Base-by-base conservation (phyloP, 768 basidiomycete species). In the Gautieria morchelliformis region DNA sequence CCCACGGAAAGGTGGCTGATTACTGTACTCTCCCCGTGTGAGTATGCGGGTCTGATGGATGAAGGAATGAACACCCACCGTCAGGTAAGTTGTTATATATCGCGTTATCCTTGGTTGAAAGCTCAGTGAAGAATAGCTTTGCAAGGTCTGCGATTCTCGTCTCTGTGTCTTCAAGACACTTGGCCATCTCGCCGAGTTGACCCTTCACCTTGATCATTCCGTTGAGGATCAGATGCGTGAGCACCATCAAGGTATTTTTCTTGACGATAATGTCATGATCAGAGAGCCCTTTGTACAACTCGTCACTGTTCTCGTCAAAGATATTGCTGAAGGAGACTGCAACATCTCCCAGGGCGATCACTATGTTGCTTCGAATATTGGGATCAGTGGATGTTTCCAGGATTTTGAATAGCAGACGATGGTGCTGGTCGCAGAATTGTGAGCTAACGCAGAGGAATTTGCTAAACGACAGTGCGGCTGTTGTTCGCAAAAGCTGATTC, bases 151-250 rank as follows among this genome's bases (percentile, higher is more conserved):
- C 82, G 59, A 99, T 87, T 14, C 95, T 72, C 47, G 77, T 77
- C 58, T 97, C 95, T 22, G 80, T 76, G 69, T 98, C 95, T 72
- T 97, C 93, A 7, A 98, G 72, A 67, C 96, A 98, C 71, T 99
- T 98, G n/a, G 95, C 96, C 95, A 99, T 98, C 77, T 99, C 96
- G 17, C 96, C 96, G 7, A 99, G 77, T 68, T 99, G 95, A 1
- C 96, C 96, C 72, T 99, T 98, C 63, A 98, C 94, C 71, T 98
- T 99, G 78, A 99, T 89, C 96, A 98, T 97, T 2, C 95, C 95
- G 64, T 97, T 97, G 60, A 99, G 73, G 66, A 98, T 98, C 59
- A 99, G 73, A 69, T 97, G 93, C 11, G 93, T 95, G 56, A 98
- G 77, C 32, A 98, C 96, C 95, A 98, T 98, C 46, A 99, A 79